Evolutionary conservation across 331 rosid species (phyloP).

Genomic region (Pyrus hybrid): DNA sequence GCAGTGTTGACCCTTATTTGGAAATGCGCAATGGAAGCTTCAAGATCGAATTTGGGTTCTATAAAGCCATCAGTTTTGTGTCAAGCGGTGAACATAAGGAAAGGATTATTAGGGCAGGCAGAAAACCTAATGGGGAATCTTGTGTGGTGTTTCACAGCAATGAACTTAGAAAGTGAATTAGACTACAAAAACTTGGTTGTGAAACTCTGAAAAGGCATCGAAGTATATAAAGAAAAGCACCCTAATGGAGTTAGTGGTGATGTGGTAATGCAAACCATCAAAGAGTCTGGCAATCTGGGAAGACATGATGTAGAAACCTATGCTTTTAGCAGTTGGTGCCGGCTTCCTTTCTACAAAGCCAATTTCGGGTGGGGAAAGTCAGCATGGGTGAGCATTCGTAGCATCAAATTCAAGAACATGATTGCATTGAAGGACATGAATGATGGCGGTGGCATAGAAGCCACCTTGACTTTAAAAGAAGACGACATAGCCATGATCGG

Average conservation of each 20-base stretch:
- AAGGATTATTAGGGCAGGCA: background rate
- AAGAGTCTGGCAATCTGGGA: background rate
- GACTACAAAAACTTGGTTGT: background rate
- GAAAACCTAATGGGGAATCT: background rate
- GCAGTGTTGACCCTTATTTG: background rate
- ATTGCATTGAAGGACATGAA: background rate
- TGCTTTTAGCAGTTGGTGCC: background rate
- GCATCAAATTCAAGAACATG: background rate
- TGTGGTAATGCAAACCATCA: background rate
- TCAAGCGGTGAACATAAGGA: background rate
- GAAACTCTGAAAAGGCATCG: background rate
- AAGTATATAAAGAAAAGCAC: background rate
- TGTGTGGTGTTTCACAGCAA: background rate
- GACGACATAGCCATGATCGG: background rate
- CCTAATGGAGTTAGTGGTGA: background rate
- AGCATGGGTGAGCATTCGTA: background rate
- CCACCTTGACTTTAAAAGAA: background rate
- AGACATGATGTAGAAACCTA: background rate
- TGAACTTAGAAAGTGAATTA: background rate
- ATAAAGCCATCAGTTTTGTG: background rate
- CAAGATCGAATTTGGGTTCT: background rate
- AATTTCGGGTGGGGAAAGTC: background rate
- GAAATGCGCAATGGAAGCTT: background rate
- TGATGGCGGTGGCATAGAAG: background rate
- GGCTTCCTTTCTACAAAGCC: background rate